A percentile compares a stretch with the other conserved stretches of the same genome.
These are phyloP conservation scores for Cladophialophora immunda DNA, from an alignment of 2,329 filamentous ascomycete genomes.

Conservation along the genomic window DNA sequence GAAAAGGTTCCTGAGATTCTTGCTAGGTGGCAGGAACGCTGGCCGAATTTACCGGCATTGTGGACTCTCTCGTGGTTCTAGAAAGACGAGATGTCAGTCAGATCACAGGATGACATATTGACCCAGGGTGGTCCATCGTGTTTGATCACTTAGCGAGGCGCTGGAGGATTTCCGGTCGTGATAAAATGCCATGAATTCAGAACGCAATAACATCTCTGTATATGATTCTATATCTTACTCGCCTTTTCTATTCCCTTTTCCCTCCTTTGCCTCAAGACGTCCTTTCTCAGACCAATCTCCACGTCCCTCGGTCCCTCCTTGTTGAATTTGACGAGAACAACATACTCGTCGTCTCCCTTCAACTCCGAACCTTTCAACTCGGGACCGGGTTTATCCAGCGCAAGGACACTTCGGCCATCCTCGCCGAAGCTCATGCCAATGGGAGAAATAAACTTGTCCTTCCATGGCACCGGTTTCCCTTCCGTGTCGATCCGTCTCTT, in stretches of 20 bases:
- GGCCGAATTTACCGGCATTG: conserved; percentile 87
- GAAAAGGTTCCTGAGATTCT: conserved; percentile 92
- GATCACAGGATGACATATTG: conserved; percentile 4
- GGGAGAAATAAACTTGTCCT: conserved; percentile 57
- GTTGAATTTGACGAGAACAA: conserved; percentile 65
- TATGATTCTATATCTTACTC: conserved; percentile 23
- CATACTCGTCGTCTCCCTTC: conserved; percentile 62
- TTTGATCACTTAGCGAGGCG: conserved; percentile 31
- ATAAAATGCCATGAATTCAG: not conserved
- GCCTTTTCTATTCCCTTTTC: conserved; percentile 18
- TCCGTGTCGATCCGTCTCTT: conserved; percentile 54
- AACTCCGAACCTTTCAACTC: conserved; percentile 61
- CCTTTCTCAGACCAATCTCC: conserved; percentile 59
- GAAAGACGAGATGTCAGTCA: not conserved
- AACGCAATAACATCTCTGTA: not conserved
- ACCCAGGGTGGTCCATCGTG: not conserved
- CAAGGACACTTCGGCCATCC: conserved; percentile 62
- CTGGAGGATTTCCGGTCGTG: conserved; percentile 25
- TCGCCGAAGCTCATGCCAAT: conserved; percentile 47
- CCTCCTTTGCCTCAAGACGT: conserved; percentile 52
- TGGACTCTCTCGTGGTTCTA: conserved; percentile 97
- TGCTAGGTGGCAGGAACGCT: conserved; percentile 91
- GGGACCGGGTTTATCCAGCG: conserved; percentile 62
- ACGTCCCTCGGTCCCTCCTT: conserved; percentile 66
- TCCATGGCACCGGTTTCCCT: conserved; percentile 52